A percentile compares a stretch with the other conserved stretches of the same genome.
Evolutionary conservation across 192 early-diverging fungal species (phyloP).

Genomic region (Haplosporangium gracile): DNA sequence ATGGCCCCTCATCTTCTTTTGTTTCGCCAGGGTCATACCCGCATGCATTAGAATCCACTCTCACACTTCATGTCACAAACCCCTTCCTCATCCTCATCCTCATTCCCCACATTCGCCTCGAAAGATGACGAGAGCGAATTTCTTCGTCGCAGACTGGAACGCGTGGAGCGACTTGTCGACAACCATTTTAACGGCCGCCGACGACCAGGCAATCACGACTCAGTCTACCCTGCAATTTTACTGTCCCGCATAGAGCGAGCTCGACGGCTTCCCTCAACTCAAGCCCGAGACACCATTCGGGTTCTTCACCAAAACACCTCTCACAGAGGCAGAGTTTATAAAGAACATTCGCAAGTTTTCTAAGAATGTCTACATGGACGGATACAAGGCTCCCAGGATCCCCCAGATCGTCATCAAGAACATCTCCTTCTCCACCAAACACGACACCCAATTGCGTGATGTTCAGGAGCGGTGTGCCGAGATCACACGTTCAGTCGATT

Average conservation of each 20-base stretch:
- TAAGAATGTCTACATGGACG: constrained; percentile 19
- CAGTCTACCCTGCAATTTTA: neutral
- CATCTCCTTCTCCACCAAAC: constrained; percentile 4
- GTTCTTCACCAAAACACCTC: constrained; percentile 2
- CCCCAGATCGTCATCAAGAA: constrained; percentile 5
- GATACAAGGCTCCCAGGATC: constrained; percentile 25
- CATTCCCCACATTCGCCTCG: neutral
- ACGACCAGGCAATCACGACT: constrained; percentile 4
- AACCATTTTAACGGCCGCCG: neutral
- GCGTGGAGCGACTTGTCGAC: neutral
- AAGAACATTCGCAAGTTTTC: constrained; percentile 10
- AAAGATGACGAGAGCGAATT: neutral
- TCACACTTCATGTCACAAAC: constrained; percentile 13
- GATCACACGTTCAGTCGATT: constrained; percentile 23
- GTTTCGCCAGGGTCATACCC: constrained; percentile 22
- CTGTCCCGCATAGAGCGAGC: constrained; percentile 5
- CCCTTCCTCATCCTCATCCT: neutral
- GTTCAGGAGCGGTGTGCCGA: constrained; percentile 24
- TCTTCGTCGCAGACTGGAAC: constrained; percentile 20
- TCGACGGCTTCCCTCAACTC: constrained; percentile 10
- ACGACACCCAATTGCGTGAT: constrained; percentile 14
- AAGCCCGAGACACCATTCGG: neutral
- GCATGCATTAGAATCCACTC: constrained; percentile 10
- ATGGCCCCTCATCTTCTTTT: constrained; percentile 11
- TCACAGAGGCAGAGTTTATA: constrained; percentile 20